These are phyloP conservation scores for Batkoa obscura DNA, from an alignment of 371 early-diverging fungal species.

Conservation along the genomic window DNA sequence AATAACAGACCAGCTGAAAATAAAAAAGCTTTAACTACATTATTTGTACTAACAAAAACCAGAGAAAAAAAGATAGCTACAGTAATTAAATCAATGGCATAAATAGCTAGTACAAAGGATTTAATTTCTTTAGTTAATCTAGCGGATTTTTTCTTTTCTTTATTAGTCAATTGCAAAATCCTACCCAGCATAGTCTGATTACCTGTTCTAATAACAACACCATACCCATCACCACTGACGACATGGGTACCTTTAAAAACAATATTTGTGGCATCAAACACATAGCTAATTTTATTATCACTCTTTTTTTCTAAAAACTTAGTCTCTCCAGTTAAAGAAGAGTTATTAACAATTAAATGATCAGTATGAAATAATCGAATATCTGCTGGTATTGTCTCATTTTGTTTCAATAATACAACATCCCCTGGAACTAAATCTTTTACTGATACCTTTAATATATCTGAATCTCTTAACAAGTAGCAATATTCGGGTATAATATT, in stretches of 20 bases:
- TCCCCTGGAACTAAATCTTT: constrained; percentile 23
- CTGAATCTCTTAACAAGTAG: constrained; percentile 15
- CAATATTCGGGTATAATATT: constrained; percentile 69
- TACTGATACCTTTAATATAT: neutral
- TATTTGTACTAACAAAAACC: constrained; percentile 26
- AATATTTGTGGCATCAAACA: constrained; percentile 18
- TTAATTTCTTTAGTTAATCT: constrained; percentile 45
- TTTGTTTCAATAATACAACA: constrained; percentile 31
- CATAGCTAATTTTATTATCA: constrained; percentile 10
- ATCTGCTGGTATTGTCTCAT: constrained; percentile 56
- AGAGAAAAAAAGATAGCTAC: constrained; percentile 22
- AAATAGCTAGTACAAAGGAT: constrained; percentile 43
- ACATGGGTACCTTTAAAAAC: constrained; percentile 44
- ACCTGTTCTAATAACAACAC: constrained; percentile 35
- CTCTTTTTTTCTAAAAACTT: constrained; percentile 9
- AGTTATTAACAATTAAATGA: constrained; percentile 42
- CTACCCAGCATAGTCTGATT: constrained; percentile 47
- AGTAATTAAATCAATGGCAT: constrained; percentile 28
- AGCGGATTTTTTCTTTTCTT: constrained; percentile 20
- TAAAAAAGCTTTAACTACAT: constrained; percentile 23
- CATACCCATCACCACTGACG: constrained; percentile 32
- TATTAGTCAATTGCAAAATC: constrained; percentile 32
- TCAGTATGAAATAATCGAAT: constrained; percentile 28
- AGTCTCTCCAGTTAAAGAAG: constrained; percentile 43
- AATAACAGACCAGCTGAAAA: constrained; percentile 52